Base-by-base conservation (phyloP, 139 green algal species). In the Tetraselmis chui region DNA sequence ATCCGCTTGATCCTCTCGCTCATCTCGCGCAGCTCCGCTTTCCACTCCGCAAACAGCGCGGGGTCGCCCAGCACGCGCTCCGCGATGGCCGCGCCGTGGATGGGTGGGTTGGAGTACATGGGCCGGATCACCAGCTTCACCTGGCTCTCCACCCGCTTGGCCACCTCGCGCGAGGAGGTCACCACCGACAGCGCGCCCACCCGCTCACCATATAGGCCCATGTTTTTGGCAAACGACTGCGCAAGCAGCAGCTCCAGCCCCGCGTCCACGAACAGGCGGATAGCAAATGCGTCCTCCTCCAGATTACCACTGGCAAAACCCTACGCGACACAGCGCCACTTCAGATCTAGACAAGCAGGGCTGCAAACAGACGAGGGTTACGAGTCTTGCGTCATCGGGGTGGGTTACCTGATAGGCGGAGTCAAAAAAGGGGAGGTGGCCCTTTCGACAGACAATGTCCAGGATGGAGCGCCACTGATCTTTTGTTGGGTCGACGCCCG, bases 331-430 rank as follows among this genome's bases (percentile, higher is more conserved):
- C 29, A 23, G 29, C 11, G 45, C 11, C 45, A 67, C 5, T 67
- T 67, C 45, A 67, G 11, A 67, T 67, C 45, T 25, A 67, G 45
- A 67, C 45, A 67, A 67, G 45, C 45, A n/a, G n/a, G n/a, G n/a
- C n/a, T n/a, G n/a, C n/a, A n/a, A n/a, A n/a, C n/a, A n/a, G n/a
- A 78, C 2, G 75, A 78, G 75, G 23, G 76, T 22, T 18, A 18
- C 2, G 24, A 89, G 0, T 89, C 67, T 78, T 89, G 86, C 80
- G 83, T 85, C 85, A 86, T 88, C 30, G 29, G 80, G 29, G 82
- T 88, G 27, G n/a, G n/a, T n/a, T 80, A 89, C 88, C 86, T 92
- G 89, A 84, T 92, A 92, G 0, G 89, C 89, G 1, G 59, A 85
- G 86, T 92, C 89, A 67, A 92, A 92, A 85, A 91, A 90, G 58